phyloP scores from a whole-genome alignment of 306 rosid genomes.

The Morella rubra region DNA sequence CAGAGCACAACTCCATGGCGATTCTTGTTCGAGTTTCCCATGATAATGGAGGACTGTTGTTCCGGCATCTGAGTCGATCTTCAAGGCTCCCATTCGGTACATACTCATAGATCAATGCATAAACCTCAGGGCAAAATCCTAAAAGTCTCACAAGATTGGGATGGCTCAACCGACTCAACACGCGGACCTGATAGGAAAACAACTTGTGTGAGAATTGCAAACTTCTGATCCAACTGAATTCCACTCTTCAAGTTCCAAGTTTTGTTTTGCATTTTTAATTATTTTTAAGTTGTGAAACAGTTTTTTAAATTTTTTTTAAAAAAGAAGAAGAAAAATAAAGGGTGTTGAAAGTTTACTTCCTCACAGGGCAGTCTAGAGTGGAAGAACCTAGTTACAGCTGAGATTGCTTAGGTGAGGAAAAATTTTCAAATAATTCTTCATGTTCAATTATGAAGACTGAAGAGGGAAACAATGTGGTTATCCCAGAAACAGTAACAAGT shows the following conservation, averaged over 20 bases:
- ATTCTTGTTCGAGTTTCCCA: slow-evolving; percentile 53
- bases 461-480: no score
- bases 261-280: neutral
- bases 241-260: neutral
- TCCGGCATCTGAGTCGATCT: slow-evolving; percentile 48
- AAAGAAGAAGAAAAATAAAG: no score
- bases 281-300: no score
- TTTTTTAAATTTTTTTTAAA: no score
- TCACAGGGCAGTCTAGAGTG: no score
- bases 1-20: slow-evolving; percentile 49
- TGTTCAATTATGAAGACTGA: no score
- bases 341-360: no score
- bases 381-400: no score
- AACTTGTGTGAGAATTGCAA: neutral
- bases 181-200: slow-evolving; percentile 37
- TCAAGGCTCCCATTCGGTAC: slow-evolving; percentile 54
- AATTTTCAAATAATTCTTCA: no score
- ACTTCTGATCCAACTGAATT: neutral
- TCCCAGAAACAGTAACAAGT: no score
- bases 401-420: no score
- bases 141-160: slow-evolving; percentile 50
- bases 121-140: slow-evolving; percentile 53
- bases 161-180: slow-evolving; percentile 51
- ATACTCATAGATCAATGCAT: slow-evolving; percentile 48
- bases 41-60: slow-evolving; percentile 48